Conservation (phyloP, 345 rosid species). For the Psidium guajava region DNA sequence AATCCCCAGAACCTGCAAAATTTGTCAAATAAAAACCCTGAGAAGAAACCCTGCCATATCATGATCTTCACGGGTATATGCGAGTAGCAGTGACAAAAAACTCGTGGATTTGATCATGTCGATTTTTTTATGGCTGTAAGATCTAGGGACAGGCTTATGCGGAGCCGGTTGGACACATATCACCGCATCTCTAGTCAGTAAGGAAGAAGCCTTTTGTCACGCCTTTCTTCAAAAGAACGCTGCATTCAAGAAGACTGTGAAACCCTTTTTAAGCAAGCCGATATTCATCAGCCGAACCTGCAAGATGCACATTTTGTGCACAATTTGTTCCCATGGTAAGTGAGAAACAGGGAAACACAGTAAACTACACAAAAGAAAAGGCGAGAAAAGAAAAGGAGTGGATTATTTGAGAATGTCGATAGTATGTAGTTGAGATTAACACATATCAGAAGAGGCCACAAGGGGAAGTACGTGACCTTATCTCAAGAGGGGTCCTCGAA, state of each 20-base stretch:
- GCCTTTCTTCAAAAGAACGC: background rate
- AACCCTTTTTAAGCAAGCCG: background rate
- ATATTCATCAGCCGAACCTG: background rate
- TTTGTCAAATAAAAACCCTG: background rate
- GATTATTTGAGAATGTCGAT: background rate
- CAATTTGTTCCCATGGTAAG: background rate
- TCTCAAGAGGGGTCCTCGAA: background rate
- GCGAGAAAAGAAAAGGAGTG: background rate
- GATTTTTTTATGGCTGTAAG: background rate
- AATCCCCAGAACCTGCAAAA: background rate
- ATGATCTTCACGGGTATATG: background rate
- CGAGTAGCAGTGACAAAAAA: background rate
- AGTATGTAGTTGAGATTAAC: background rate
- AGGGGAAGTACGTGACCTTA: background rate
- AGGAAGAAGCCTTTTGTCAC: background rate
- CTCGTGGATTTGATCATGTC: background rate
- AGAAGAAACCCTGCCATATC: background rate
- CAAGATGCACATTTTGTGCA: background rate
- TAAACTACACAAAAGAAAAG: background rate
- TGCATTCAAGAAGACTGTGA: background rate
- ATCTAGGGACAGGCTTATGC: background rate
- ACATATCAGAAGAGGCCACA: background rate
- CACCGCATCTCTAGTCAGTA: background rate
- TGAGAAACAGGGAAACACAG: background rate
- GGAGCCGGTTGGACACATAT: background rate